Evolutionary conservation across 2,329 filamentous ascomycete genomes (phyloP).

Genomic region (Periconia macrospinosa): DNA sequence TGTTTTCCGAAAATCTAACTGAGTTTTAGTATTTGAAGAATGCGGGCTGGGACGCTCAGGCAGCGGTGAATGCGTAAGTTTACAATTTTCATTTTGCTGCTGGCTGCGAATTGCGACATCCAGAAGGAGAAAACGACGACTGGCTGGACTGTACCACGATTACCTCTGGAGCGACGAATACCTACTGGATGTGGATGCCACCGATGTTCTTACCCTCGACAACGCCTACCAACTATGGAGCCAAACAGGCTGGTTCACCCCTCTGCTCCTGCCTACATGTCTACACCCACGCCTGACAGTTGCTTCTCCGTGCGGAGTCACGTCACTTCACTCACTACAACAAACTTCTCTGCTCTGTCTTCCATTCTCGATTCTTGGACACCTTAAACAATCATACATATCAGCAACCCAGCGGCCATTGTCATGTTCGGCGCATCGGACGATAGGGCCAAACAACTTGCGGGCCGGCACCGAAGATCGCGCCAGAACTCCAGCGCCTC

Average conservation of each 20-base stretch:
- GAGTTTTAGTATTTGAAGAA: conserved; percentile 45
- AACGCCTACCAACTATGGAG: no score
- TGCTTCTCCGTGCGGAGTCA: neutral
- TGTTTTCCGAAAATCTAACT: neutral
- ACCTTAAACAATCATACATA: conserved; percentile 8
- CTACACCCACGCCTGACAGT: neutral
- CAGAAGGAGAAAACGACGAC: neutral
- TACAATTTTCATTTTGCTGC: neutral
- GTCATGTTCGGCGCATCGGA: conserved; percentile 38
- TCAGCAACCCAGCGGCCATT: conserved; percentile 1
- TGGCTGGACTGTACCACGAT: neutral
- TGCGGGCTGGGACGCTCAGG: conserved; percentile 48
- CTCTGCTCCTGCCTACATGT: neutral
- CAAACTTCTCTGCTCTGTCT: neutral
- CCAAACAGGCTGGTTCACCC: neutral
- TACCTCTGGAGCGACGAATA: neutral
- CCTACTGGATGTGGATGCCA: neutral
- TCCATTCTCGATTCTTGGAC: conserved; percentile 1
- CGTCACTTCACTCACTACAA: neutral
- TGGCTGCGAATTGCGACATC: neutral
- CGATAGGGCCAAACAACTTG: conserved; percentile 38
- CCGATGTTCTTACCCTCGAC: conserved; percentile 1
- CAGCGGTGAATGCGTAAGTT: conserved; percentile 51
- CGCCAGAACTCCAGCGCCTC: conserved; percentile 26
- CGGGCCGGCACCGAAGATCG: conserved; percentile 31